phyloP scores from a whole-genome alignment of 2,329 filamentous ascomycete species.

The Cordyceps sp. region DNA sequence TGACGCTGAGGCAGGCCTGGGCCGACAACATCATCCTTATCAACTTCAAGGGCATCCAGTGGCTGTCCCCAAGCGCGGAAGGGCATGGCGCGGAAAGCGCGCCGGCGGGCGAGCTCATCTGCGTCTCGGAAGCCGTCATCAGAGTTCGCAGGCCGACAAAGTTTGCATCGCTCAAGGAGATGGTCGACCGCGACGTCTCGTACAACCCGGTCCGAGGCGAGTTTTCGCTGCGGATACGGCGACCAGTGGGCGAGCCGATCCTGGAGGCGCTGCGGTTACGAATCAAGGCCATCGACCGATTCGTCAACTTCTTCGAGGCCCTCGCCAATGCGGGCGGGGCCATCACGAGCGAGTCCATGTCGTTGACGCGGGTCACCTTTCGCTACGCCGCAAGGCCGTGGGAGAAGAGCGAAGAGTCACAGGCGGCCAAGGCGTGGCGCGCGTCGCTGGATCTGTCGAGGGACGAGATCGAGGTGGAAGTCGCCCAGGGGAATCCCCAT shows the following conservation, averaged over 20 bases:
- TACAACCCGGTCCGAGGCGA: slow-evolving; percentile 43
- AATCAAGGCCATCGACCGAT: slow-evolving; percentile 49
- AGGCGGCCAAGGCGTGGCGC: slow-evolving; percentile 21
- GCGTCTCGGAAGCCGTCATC: slow-evolving; percentile 36
- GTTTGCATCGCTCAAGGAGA: slow-evolving; percentile 36
- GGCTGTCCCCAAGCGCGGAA: slow-evolving; percentile 4
- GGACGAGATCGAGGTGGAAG: slow-evolving; percentile 35
- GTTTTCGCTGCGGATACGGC: slow-evolving; percentile 44
- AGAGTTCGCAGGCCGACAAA: slow-evolving; percentile 34
- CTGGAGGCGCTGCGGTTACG: slow-evolving; percentile 41
- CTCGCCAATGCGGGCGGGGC: slow-evolving; percentile 38
- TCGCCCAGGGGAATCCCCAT: slow-evolving; percentile 52
- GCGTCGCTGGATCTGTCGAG: slow-evolving; percentile 41
- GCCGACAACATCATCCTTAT: slow-evolving; percentile 42
- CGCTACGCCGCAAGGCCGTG: slow-evolving; percentile 34
- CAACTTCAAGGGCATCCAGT: slow-evolving; percentile 32
- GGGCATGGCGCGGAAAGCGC: slow-evolving; percentile 2
- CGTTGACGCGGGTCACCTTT: slow-evolving; percentile 48
- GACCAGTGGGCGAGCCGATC: slow-evolving; percentile 40
- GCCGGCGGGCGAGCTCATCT: slow-evolving; percentile 12
- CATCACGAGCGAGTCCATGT: slow-evolving; percentile 40
- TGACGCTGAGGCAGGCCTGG: slow-evolving; percentile 27
- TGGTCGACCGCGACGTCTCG: slow-evolving; percentile 42
- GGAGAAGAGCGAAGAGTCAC: slow-evolving; percentile 1
- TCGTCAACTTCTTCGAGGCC: slow-evolving; percentile 53